phyloP scores from a whole-genome alignment of 805 yeast species.

The Starmera amethionina region DNA sequence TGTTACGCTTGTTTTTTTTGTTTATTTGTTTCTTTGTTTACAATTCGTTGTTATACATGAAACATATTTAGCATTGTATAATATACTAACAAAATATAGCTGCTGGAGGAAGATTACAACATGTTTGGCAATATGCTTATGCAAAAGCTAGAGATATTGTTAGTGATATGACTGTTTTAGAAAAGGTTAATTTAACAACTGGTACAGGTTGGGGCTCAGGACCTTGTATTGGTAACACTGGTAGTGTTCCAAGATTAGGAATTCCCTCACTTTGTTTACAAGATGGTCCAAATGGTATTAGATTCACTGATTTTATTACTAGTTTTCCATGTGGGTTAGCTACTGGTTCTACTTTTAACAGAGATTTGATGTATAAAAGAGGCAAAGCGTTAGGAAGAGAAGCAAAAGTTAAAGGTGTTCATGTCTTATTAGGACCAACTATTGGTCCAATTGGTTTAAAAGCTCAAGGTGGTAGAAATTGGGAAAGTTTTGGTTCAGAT shows the following conservation, averaged over 20 bases:
- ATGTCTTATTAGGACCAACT: constrained; percentile 45
- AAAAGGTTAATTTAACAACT: constrained; percentile 53
- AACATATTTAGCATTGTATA: background rate
- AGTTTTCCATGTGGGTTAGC: constrained; percentile 52
- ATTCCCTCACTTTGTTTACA: constrained; percentile 48
- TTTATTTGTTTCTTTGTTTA: background rate
- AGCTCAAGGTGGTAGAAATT: constrained; percentile 55
- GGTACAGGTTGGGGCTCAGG: constrained; percentile 60
- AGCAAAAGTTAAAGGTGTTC: constrained; percentile 42
- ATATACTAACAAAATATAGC: constrained; percentile 6
- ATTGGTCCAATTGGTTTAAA: constrained; percentile 53
- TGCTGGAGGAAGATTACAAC: constrained; percentile 38
- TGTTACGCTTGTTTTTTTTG: background rate
- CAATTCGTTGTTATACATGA: background rate
- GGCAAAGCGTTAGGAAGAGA: constrained; percentile 52
- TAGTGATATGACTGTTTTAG: constrained; percentile 44
- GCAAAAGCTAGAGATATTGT: constrained; percentile 45
- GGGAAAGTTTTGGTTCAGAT: constrained; percentile 58
- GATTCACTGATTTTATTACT: constrained; percentile 46
- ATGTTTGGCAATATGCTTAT: constrained; percentile 49
- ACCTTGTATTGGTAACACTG: constrained; percentile 54
- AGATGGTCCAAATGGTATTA: constrained; percentile 55
- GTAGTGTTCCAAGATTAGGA: constrained; percentile 43
- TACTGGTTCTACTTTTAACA: constrained; percentile 48
- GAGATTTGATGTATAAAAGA: constrained; percentile 37